Evolutionary conservation across 1,284 basidiomycete species (phyloP), one percentile per base, ranked within the genome.

Genomic region (Austropuccinia psidii): DNA sequence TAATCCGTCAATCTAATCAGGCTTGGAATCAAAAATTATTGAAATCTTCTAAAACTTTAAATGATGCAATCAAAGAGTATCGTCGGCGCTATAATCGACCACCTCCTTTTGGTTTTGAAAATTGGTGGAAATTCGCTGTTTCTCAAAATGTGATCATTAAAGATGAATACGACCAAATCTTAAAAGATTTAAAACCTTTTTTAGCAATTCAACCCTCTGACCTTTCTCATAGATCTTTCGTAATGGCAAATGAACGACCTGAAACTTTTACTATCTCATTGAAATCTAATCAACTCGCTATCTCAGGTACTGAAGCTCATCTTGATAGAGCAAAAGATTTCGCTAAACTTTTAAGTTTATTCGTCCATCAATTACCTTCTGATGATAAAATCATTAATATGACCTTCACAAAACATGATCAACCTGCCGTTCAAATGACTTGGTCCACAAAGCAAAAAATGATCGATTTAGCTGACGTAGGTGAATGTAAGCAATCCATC

Each of bases 401-500:
- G 13, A 73, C 70, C 2, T 73, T 73, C 33, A 73, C 70, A 11
- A 65, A 57, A 58, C 70, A 73, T 33, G 70, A 73, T 49, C 70
- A 73, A 73, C 70, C 70, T 11, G 70, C 70, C 7, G 60, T 73
- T 17, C 70, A 73, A 65, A 73, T 73, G 70, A 65, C 70, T 5
- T 65, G 60, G 50, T n/a, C 24, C 24, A 47, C 60, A 15, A 73
- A 73, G 49, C 70, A 73, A 24, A 73, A 73, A 58, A 73, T 73
- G 70, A 43, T 73, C 17, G 61, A 73, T 43, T 41, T 65, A 35
- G 70, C 70, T 31, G 61, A 73, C 24, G 24, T 31, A 1, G 70
- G 70, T 58, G 70, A 73, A 65, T 65, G 70, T 73, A 27, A 73
- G 70, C 9, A 17, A 11, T 60, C 4, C 17, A 60, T 27, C 24